Evolutionary conservation across 768 basidiomycete species (phyloP).

Genomic region (Sutorius australiensis): DNA sequence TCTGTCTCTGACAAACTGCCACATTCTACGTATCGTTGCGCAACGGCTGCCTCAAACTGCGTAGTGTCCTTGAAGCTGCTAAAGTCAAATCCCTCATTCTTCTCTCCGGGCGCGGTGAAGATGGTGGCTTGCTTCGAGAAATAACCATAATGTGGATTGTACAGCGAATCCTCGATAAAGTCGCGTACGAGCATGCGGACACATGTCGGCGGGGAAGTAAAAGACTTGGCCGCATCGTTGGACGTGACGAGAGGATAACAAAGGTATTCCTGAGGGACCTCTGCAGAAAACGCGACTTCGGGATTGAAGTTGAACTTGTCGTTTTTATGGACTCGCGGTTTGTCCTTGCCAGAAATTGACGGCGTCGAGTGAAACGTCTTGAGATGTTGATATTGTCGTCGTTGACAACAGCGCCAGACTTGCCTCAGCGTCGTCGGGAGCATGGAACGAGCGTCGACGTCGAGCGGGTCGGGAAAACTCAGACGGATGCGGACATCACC

Average conservation of each 20-base stretch:
- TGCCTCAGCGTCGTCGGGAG: conserved; percentile 18
- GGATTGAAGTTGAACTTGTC: conserved; percentile 72
- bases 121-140: conserved; percentile 93
- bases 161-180: conserved; percentile 94
- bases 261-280: conserved; percentile 42
- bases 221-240: conserved; percentile 53
- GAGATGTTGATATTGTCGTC: conserved; percentile 19
- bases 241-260: conserved; percentile 63
- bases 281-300: conserved; percentile 50
- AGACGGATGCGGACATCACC: conserved; percentile 2
- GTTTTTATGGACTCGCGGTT: conserved; percentile 7
- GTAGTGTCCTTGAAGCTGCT: conserved; percentile 55
- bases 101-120: conserved; percentile 56
- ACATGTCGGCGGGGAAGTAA: conserved; percentile 59
- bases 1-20: conserved; percentile 52
- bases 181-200: conserved; percentile 96
- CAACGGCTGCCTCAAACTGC: conserved; percentile 82
- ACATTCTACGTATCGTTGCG: conserved; percentile 68
- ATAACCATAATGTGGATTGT: conserved; percentile 97
- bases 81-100: conserved; percentile 62
- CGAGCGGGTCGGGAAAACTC: conserved; percentile 6
- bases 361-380: conserved; percentile 26
- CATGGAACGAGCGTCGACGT: conserved; percentile 14
- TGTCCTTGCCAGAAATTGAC: conserved; percentile 11
- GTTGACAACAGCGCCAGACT: conserved; percentile 17